Conservation (phyloP, 75 land plant species). For the Chamaecyparis obtusa region DNA sequence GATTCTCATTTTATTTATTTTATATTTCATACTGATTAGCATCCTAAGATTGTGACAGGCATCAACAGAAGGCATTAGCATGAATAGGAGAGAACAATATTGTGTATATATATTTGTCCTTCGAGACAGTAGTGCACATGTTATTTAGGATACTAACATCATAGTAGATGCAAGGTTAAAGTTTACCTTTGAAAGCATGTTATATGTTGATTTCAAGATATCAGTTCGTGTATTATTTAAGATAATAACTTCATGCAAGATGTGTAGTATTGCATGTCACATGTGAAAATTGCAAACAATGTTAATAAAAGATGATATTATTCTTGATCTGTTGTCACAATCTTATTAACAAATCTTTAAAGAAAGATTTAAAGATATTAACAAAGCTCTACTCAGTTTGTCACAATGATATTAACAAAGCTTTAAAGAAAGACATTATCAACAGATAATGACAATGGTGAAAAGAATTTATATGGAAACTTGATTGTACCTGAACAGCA, state of each 20-base stretch:
- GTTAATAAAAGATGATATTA: not conserved
- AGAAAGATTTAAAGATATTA: no score
- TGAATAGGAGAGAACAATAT: not conserved
- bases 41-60: no score
- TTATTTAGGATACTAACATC: not conserved
- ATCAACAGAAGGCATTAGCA: not conserved
- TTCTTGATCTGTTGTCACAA: not conserved
- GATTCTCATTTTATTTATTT: no score
- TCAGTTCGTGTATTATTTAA: not conserved
- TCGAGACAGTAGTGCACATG: not conserved
- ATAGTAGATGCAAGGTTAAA: not conserved
- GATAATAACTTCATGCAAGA: not conserved
- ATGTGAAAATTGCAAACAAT: not conserved
- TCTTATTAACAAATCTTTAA: no score
- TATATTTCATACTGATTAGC: no score
- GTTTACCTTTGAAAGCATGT: not conserved
- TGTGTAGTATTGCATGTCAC: not conserved
- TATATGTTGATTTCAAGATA: not conserved
- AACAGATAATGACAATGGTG: not conserved
- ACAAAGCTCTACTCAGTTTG: no score
- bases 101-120: no score
- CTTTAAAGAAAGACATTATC: not conserved
- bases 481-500: conserved; percentile 47
- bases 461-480: not conserved
- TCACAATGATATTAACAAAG: no score